Base-by-base conservation (phyloP, 345 rosid species). In the Dipteronia sinensis region DNA sequence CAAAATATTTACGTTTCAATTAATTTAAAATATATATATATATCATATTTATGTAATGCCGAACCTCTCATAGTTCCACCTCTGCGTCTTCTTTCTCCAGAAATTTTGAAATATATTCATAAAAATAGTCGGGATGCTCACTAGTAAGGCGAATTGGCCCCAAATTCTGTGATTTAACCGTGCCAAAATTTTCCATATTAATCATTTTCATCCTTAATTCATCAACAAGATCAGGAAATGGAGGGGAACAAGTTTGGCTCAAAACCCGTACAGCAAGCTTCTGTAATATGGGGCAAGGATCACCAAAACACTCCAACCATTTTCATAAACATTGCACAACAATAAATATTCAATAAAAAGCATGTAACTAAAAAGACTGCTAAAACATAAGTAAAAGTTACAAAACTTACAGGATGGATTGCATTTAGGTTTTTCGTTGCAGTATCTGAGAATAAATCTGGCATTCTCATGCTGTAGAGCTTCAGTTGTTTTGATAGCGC, bases 281-380 rank as follows among this genome's bases (percentile, higher is more conserved):
- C 63, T 76, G 63, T 56, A 65, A 15, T 65, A 23, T 0, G 25
- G 22, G 15, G 51, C 67, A 66, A 22, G 1, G 53, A 29, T 55
- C 55, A 27, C 83, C 80, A 19, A 9, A 17, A 51, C 58, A 22
- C 3, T 67, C 71, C 79, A 79, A 75, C 82, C 79, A 80, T 23
- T 53, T 55, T 49, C 78, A 76, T 80, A 34, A 25, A 55, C 19
- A 27, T 38, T 3, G 38, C 23, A 70, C 9, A 70, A 17, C 13
- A 51, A 53, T 17, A 27, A 27, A 27, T 27, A 27, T 27, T 27
- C 27, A 27, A 27, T 27, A 27, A 1, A 27, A 0, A 27, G 27
- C 27, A 27, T 27, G 27, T 1, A 27, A 27, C 27, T 27, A 27
- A 27, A 27, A 27, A 27, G 27, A 27, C 27, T 1, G 27, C 27